A percentile compares a stretch with the other conserved stretches of the same genome.
phyloP scores from a whole-genome alignment of 2,329 filamentous ascomycete species.

The Myriosclerotinia duriaeana region DNA sequence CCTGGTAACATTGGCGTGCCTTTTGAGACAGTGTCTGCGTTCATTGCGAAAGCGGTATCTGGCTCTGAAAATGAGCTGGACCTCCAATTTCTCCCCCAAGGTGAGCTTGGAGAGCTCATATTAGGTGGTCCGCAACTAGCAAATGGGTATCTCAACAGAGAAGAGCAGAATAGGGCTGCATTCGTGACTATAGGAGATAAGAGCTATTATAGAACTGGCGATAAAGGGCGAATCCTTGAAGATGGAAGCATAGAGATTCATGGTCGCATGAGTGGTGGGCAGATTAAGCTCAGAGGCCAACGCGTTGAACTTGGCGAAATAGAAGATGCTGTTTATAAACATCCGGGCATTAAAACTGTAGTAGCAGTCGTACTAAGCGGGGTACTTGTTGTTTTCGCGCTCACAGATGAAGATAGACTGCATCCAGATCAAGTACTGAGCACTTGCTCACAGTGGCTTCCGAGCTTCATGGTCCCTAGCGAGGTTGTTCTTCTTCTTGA shows the following conservation, averaged over 20 bases:
- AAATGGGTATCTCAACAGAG: slow-evolving; percentile 76
- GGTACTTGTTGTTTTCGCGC: slow-evolving; percentile 67
- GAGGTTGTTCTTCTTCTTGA: slow-evolving; percentile 63
- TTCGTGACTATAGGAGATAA: slow-evolving; percentile 68
- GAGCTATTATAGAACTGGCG: slow-evolving; percentile 77
- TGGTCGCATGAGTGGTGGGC: slow-evolving; percentile 74
- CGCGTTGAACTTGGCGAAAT: slow-evolving; percentile 78
- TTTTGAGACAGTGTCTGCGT: slow-evolving; percentile 65
- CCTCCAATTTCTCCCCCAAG: slow-evolving; percentile 36
- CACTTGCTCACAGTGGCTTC: slow-evolving; percentile 72
- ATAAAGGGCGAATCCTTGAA: slow-evolving; percentile 68
- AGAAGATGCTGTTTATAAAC: slow-evolving; percentile 66
- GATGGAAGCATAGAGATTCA: slow-evolving; percentile 78
- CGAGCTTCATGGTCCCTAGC: slow-evolving; percentile 77
- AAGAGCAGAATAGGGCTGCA: slow-evolving; percentile 67
- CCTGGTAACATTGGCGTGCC: slow-evolving; percentile 74
- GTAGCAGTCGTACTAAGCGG: slow-evolving; percentile 67
- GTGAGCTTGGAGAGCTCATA: slow-evolving; percentile 61
- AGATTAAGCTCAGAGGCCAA: slow-evolving; percentile 85
- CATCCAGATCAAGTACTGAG: slow-evolving; percentile 50
- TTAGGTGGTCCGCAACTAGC: slow-evolving; percentile 80
- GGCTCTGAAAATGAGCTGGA: slow-evolving; percentile 28
- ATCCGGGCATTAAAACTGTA: slow-evolving; percentile 61
- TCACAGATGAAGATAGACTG: slow-evolving; percentile 44
- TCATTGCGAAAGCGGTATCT: slow-evolving; percentile 35